Evolutionary conservation across 73 alveolate species (phyloP).

Genomic region (Paramecium caudatum): DNA sequence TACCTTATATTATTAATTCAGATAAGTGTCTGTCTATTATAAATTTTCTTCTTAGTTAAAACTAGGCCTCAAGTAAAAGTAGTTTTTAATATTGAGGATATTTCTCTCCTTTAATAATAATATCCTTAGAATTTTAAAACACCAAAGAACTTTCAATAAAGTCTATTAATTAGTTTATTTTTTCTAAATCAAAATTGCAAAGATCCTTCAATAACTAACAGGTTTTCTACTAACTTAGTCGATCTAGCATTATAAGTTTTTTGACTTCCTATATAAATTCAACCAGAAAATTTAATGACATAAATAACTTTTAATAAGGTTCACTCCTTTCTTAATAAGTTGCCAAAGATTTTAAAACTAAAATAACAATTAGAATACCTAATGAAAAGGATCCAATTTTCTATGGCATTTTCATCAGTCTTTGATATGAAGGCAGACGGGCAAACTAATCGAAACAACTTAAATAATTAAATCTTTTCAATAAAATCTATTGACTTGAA

Average conservation of each 20-base stretch:
- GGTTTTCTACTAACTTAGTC: not conserved
- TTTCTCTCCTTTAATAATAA: not conserved
- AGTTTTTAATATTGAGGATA: slow-evolving; percentile 18
- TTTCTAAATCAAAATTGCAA: not conserved
- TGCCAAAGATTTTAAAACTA: slow-evolving; percentile 1
- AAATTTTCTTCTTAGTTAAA: not conserved
- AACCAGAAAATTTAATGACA: not conserved
- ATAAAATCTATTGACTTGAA: not conserved
- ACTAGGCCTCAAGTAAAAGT: not conserved
- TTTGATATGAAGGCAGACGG: not conserved
- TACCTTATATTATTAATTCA: not conserved
- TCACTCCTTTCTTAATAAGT: slow-evolving; percentile 37
- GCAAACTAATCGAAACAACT: not conserved
- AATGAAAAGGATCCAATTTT: not conserved
- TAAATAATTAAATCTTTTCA: not conserved
- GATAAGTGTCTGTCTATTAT: slow-evolving; percentile 27
- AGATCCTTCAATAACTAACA: slow-evolving; percentile 28
- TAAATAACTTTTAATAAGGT: slow-evolving; percentile 30
- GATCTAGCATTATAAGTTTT: not conserved
- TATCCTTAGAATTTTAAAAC: not conserved
- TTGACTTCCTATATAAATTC: slow-evolving; percentile 3
- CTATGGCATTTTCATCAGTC: not conserved
- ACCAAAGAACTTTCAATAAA: slow-evolving; percentile 25
- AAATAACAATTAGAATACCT: not conserved
- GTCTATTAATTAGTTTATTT: not conserved